Evolutionary conservation across 306 rosid genomes (phyloP), one percentile per base, ranked within the genome.

Genomic region (Morella rubra): DNA sequence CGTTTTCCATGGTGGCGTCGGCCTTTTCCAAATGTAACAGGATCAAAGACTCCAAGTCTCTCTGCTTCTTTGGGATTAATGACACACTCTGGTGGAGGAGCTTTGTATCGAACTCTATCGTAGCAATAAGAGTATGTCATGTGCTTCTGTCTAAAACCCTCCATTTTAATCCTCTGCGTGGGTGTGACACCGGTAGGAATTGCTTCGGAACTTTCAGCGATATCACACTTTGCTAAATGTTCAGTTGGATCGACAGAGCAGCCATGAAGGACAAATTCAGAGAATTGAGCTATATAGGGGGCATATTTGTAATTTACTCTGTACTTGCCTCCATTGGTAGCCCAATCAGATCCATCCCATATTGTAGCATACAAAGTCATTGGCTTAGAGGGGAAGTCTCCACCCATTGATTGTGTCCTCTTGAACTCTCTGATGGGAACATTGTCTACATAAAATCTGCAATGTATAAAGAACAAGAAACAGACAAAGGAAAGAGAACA

Each of bases 271-370:
- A 95, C 87, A 54, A 92, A 81, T 72, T 95, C 80, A 5, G 97
- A 90, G 88, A 92, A 92, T 56, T 88, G 80, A 1, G 97, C 89
- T 19, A 89, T 78, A 79, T 73, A 95, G 11, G 98, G 98, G 8
- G 97, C 91, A 66, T 92, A 95, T 82, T 92, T 92, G 91, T 95
- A 95, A 76, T 90, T 92, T 19, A 92, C 97, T 77, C 84, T 85
- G 85, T 95, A 95, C 81, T 90, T 92, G 13, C 98, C 98, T 12
- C 97, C 98, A 84, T 95, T 90, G 64, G 98, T 95, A 44, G 97
- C 98, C 98, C 98, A 95, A 77, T 80, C 86, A 42, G 98, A 95
- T 67, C 87, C 98, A 87, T 95, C 98, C 98, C 98, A 95, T 76
- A 95, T 92, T 73, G 98, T 95, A 10, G 96, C 97, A 82, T 92